These are phyloP conservation scores for Penicillium nordicum DNA, from an alignment of 2,329 filamentous ascomycete species.

Conservation along the genomic window DNA sequence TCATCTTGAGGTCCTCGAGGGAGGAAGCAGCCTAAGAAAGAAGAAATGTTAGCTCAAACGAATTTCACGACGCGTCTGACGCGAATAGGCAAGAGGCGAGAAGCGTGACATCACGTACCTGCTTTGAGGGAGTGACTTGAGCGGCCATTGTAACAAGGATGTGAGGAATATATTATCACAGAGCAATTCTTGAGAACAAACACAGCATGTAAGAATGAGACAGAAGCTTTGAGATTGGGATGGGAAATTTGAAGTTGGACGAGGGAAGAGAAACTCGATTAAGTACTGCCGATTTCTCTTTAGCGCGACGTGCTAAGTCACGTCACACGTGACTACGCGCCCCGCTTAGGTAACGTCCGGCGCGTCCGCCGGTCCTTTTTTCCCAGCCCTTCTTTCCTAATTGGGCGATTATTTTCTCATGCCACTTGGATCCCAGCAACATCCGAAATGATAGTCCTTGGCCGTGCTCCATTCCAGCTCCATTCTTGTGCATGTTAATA, in stretches of 20 bases:
- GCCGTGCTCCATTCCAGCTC: conserved; percentile 20
- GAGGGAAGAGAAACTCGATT: conserved; percentile 29
- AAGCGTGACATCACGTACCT: conserved; percentile 54
- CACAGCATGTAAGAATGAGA: conserved; percentile 24
- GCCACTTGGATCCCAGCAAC: conserved; percentile 23
- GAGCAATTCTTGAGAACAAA: conserved; percentile 24
- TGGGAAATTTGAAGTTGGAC: conserved; percentile 19
- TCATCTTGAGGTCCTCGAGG: conserved; percentile 85
- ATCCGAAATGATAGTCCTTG: conserved; percentile 21
- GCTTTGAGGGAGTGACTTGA: conserved; percentile 71
- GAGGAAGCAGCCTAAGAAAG: conserved; percentile 71
- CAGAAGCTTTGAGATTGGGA: conserved; percentile 16
- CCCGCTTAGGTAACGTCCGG: conserved; percentile 13
- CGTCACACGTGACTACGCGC: conserved; percentile 40
- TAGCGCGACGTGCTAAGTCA: conserved; percentile 41
- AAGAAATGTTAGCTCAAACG: conserved; percentile 39
- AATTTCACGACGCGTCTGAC: conserved; percentile 32
- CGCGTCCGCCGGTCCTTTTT: conserved; percentile 11
- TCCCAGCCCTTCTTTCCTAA: background rate
- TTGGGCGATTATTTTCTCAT: conserved; percentile 15
- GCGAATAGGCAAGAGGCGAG: conserved; percentile 32
- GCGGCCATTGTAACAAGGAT: conserved; percentile 61
- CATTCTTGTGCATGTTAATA: conserved; percentile 4
- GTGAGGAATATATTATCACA: conserved; percentile 28
- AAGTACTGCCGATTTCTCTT: conserved; percentile 28